A percentile compares a stretch with the other conserved stretches of the same genome.
Evolutionary conservation across 2,329 filamentous ascomycete genomes (phyloP).

Genomic region (Thelonectria blattea): DNA sequence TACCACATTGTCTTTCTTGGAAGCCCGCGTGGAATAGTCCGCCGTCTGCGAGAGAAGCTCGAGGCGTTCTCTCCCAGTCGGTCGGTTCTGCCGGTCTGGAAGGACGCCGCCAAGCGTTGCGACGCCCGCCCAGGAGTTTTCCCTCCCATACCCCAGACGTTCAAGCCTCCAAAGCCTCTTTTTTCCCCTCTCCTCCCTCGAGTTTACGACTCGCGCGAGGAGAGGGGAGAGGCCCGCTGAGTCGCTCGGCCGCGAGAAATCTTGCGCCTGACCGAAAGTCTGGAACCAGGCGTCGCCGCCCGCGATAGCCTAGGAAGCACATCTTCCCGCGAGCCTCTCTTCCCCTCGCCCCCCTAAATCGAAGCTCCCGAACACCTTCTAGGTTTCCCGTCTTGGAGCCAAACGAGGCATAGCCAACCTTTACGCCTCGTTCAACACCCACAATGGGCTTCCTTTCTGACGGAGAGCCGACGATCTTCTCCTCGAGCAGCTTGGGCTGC

Average conservation of each 20-base stretch:
- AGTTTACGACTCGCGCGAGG: conserved; percentile 1
- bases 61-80: background rate
- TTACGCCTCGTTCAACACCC: background rate
- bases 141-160: background rate
- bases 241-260: conserved; percentile 1
- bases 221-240: background rate
- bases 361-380: background rate
- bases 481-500: background rate
- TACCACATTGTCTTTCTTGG: background rate
- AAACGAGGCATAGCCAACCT: background rate
- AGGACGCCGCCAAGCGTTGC: background rate
- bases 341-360: background rate
- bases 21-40: background rate
- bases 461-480: background rate
- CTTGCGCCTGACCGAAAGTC: conserved; percentile 9
- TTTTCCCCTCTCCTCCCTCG: background rate
- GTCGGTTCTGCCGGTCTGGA: background rate
- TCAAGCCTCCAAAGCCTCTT: background rate
- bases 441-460: background rate
- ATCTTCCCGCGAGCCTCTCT: background rate
- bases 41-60: background rate
- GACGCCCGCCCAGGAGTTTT: background rate
- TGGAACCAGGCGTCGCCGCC: conserved; percentile 2
- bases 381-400: background rate
- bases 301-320: background rate